phyloP scores from a whole-genome alignment of 78 protist species.

The Cavenderia fasciculata region DNA sequence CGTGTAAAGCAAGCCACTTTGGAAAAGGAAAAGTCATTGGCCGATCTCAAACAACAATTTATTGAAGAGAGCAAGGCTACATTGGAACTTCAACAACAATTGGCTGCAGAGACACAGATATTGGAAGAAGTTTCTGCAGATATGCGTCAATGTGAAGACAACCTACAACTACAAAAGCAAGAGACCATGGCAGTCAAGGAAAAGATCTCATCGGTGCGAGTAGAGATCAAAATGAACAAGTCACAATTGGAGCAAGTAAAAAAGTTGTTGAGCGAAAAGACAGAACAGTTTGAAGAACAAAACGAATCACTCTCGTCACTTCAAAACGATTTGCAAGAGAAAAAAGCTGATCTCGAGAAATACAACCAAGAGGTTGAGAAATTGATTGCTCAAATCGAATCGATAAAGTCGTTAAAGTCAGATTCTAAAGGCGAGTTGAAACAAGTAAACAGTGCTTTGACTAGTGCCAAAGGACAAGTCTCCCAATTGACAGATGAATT shows the following conservation, averaged over 20 bases:
- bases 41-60: not conserved
- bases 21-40: constrained; percentile 28
- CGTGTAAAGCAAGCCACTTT: constrained; percentile 17
- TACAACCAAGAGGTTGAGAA: not conserved
- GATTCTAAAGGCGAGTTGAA: constrained; percentile 10
- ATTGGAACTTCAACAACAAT: constrained; percentile 3
- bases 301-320: not conserved
- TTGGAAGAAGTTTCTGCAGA: not conserved
- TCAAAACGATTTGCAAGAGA: constrained; percentile 20
- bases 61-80: constrained; percentile 3
- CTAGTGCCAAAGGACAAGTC: constrained; percentile 22
- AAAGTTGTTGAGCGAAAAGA: constrained; percentile 3
- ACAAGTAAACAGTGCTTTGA: not conserved
- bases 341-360: constrained; percentile 19
- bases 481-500: constrained; percentile 16
- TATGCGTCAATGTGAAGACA: not conserved
- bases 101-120: constrained; percentile 1
- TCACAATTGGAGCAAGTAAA: constrained; percentile 44
- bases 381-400: constrained; percentile 1
- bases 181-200: constrained; percentile 10
- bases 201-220: not conserved
- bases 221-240: constrained; percentile 31
- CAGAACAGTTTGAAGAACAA: constrained; percentile 45
- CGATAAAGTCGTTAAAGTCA: not conserved
- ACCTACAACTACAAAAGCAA: not conserved